Conservation (phyloP, 768 basidiomycete species). For the Epithele typhae region DNA sequence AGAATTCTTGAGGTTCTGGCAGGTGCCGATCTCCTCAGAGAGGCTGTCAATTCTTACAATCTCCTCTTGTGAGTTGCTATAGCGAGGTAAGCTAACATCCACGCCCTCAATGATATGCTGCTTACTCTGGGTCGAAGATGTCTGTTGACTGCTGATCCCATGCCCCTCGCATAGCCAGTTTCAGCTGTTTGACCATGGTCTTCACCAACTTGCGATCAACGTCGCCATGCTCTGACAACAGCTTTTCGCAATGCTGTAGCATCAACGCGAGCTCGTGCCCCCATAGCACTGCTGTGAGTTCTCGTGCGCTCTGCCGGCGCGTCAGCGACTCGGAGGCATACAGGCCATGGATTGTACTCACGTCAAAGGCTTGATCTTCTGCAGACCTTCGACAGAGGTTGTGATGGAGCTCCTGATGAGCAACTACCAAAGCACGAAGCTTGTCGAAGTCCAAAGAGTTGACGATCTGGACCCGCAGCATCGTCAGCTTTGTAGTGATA, state of each 20-base stretch:
- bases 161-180: conserved; percentile 59
- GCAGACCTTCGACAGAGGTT: conserved; percentile 69
- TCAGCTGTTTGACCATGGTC: conserved; percentile 53
- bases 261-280: conserved; percentile 79
- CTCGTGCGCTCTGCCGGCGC: conserved; percentile 68
- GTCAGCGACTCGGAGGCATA: neutral
- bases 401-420: conserved; percentile 60
- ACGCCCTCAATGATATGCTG: too few relatives aligned
- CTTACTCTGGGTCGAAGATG: conserved; percentile 81
- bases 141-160: conserved; percentile 70
- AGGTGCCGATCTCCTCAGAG: conserved; percentile 71
- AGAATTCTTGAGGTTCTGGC: conserved; percentile 71
- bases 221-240: conserved; percentile 36
- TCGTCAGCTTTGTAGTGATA: neutral
- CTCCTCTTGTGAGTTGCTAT: conserved; percentile 66
- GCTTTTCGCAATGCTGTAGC: conserved; percentile 51
- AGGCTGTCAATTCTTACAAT: conserved; percentile 60
- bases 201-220: conserved; percentile 32
- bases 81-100: neutral
- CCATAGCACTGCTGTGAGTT: conserved; percentile 73
- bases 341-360: conserved; percentile 30
- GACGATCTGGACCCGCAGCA: conserved; percentile 53
- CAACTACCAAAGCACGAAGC: conserved; percentile 54
- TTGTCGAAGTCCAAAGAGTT: conserved; percentile 42
- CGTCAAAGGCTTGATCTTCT: conserved; percentile 80